Evolutionary conservation across 495 filamentous ascomycete species (phyloP), one percentile per base, ranked within the genome.

Genomic region (Penicillium riverlandense): DNA sequence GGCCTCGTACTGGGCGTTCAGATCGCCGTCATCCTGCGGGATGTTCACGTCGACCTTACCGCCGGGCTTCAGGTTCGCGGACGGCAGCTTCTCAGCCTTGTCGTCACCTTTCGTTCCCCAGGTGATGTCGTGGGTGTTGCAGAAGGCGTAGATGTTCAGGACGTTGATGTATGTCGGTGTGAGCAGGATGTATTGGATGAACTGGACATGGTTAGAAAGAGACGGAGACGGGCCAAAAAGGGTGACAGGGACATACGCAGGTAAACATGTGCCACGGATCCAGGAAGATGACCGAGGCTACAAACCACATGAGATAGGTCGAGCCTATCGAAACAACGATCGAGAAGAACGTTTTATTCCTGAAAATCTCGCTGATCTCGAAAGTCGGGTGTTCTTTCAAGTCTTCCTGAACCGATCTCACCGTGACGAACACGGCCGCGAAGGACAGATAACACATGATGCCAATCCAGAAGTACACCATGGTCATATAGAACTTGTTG

Each of bases 231-330:
- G 14, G 8, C 12, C 9, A 14, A 27, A 8, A n/a, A 15, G n/a
- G 38, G 29, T 28, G 13, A 1, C 22, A 31, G 35, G 46, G 9
- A 66, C 69, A 55, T 62, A 77, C 75, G 30, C 79, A 87, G 27
- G 92, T 98, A 69, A 96, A 78, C 87, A 99, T 95, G 65, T 99
- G 94, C 90, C 90, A 99, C 2, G 94, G 94, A 61, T 99, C 94
- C 65, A 99, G 83, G 80, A 97, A 97, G 52, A 97, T 75, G 49
- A 99, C 78, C 10, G 90, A 95, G 4, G 87, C 83, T 33, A 97
- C 61, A 40, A 99, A 82, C 82, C 90, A 99, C 58, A 99, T 83
- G 51, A 92, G 70, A 66, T 95, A 99, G 28, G 94, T 99, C 2
- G 90, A 92, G 29, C 82, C 74, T 49, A 96, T 77, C 1, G 89